phyloP scores from a whole-genome alignment of 2,329 filamentous ascomycete species.

The Trichophyton rubrum region DNA sequence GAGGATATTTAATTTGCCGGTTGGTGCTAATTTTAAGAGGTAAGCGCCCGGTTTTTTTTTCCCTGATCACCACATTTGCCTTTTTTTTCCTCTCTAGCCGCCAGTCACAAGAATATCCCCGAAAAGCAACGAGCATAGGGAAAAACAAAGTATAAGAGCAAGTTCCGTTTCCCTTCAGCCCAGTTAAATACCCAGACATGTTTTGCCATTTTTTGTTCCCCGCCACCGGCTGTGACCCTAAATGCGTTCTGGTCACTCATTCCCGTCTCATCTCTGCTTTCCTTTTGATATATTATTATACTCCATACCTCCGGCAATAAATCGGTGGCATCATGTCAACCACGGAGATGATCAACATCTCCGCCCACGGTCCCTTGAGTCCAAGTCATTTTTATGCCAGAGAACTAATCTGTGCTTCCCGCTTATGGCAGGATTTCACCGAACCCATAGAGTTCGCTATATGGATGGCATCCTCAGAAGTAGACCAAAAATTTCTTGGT shows the following conservation, averaged over 20 bases:
- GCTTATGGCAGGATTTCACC: slow-evolving; percentile 20
- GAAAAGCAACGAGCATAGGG: not conserved
- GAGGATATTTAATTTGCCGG: not conserved
- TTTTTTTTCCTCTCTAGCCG: not conserved
- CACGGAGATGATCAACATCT: not conserved
- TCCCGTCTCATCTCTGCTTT: not conserved
- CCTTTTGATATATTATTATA: not conserved
- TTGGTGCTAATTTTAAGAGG: slow-evolving; percentile 3
- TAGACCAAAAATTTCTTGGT: slow-evolving; percentile 94
- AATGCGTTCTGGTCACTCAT: not conserved
- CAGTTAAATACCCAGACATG: not conserved
- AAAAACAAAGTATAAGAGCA: not conserved
- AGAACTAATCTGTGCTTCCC: slow-evolving; percentile 12
- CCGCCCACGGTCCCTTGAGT: not conserved
- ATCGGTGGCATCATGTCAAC: not conserved
- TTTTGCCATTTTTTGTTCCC: not conserved
- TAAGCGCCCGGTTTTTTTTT: not conserved
- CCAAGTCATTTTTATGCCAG: not conserved
- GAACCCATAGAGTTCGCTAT: slow-evolving; percentile 23
- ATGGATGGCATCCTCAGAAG: slow-evolving; percentile 87
- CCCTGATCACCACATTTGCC: not conserved
- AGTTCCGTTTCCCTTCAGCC: not conserved
- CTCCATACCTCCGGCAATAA: not conserved
- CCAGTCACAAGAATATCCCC: not conserved
- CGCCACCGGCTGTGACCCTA: not conserved